Evolutionary conservation across 2,329 filamentous ascomycete genomes (phyloP).

Genomic region (Onygena corvina): DNA sequence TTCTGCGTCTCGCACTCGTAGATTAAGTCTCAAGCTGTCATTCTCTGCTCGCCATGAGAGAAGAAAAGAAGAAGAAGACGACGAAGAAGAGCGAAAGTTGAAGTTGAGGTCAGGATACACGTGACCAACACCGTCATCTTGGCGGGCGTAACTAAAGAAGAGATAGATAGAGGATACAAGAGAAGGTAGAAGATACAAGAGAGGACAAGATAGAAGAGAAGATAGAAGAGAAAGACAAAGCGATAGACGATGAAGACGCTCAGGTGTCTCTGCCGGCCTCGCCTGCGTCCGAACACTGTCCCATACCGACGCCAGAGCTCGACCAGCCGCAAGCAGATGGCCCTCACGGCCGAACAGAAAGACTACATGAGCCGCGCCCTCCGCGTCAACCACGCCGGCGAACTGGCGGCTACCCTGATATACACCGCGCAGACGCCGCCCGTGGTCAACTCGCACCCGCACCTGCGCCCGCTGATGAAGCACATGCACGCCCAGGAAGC

Average conservation of each 20-base stretch:
- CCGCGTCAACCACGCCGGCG: slow-evolving; percentile 92
- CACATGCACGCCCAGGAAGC: slow-evolving; percentile 99
- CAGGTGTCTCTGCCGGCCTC: slow-evolving; percentile 8
- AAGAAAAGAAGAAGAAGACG: no score
- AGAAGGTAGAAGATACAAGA: background rate
- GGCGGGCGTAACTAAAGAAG: background rate
- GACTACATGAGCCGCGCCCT: slow-evolving; percentile 68
- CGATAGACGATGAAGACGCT: background rate
- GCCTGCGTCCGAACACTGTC: background rate
- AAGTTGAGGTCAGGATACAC: background rate
- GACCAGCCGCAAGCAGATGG: slow-evolving; percentile 30
- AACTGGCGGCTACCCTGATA: slow-evolving; percentile 91
- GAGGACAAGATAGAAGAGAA: background rate
- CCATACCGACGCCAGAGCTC: slow-evolving; percentile 12
- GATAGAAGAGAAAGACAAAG: background rate
- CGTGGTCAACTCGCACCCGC: slow-evolving; percentile 67
- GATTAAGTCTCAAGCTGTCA: background rate
- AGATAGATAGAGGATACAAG: background rate
- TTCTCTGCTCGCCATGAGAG: slow-evolving; percentile 1
- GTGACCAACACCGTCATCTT: background rate
- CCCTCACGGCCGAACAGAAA: slow-evolving; percentile 57
- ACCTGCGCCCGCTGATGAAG: slow-evolving; percentile 79
- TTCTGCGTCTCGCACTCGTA: background rate
- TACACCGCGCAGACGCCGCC: slow-evolving; percentile 79
- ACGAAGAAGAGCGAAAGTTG: no score